These are phyloP conservation scores for Spirogloea muscicola DNA, from an alignment of 139 green algal species.

Conservation along the genomic window DNA sequence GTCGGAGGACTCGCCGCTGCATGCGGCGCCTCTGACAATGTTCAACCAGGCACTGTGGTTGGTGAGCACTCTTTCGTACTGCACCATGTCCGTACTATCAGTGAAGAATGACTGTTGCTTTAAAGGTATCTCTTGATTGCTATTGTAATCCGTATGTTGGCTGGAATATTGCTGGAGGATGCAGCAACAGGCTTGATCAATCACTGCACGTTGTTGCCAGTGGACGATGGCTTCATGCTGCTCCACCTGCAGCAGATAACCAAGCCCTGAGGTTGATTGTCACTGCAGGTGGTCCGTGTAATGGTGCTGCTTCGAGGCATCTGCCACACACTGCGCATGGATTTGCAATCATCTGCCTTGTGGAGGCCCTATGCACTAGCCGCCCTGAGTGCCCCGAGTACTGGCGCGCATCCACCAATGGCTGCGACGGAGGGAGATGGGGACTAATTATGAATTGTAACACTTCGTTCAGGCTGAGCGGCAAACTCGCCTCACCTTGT, in stretches of 20 bases:
- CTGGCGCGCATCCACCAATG: not conserved
- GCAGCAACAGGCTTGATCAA: too few relatives aligned
- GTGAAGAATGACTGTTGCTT: not conserved
- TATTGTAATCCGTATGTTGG: too few relatives aligned
- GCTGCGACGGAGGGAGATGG: not conserved
- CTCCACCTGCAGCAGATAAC: not conserved
- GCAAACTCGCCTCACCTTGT: too few relatives aligned
- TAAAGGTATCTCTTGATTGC: too few relatives aligned
- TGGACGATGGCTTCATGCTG: not conserved
- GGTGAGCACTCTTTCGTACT: slow-evolving; percentile 1
- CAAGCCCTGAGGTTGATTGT: not conserved
- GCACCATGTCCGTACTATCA: not conserved
- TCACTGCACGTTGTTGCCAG: not conserved
- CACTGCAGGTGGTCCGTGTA: slow-evolving; percentile 7
- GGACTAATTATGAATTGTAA: not conserved
- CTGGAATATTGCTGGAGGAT: too few relatives aligned
- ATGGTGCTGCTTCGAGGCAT: slow-evolving; percentile 24
- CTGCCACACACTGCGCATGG: slow-evolving; percentile 22
- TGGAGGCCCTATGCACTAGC: slow-evolving; percentile 30
- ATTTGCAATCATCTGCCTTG: slow-evolving; percentile 17
- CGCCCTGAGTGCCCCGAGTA: not conserved
- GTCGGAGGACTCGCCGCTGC: slow-evolving; percentile 21
- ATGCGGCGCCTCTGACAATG: slow-evolving; percentile 12
- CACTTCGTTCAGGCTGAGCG: too few relatives aligned
- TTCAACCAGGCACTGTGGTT: slow-evolving; percentile 40